Evolutionary conservation across 495 filamentous ascomycete species (phyloP).

Genomic region (Aspergillus egyptiacus): DNA sequence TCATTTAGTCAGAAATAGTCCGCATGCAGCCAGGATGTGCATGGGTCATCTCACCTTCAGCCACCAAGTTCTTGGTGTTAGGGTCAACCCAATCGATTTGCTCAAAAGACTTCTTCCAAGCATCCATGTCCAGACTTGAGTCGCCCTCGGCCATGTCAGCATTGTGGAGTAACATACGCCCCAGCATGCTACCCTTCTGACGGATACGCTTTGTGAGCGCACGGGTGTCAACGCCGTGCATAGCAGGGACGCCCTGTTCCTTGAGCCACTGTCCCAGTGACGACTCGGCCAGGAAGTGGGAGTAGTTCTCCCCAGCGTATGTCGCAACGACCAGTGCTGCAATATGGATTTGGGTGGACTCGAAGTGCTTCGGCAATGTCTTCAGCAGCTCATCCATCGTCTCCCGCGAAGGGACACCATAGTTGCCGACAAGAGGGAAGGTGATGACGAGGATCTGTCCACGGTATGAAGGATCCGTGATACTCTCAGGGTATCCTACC

Average conservation of each 20-base stretch:
- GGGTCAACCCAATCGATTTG: constrained; percentile 82
- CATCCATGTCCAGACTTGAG: constrained; percentile 34
- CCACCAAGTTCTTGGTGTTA: constrained; percentile 84
- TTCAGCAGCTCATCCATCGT: constrained; percentile 72
- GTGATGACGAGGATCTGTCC: constrained; percentile 90
- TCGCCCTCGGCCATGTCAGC: constrained; percentile 43
- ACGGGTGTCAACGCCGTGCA: constrained; percentile 92
- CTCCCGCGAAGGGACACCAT: constrained; percentile 85
- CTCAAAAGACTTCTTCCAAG: constrained; percentile 68
- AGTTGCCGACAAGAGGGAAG: constrained; percentile 88
- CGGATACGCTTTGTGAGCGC: constrained; percentile 90
- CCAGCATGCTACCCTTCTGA: constrained; percentile 92
- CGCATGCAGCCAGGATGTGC: background rate
- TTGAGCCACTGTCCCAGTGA: constrained; percentile 93
- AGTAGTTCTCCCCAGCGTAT: constrained; percentile 90
- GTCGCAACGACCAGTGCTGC: constrained; percentile 83
- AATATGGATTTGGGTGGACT: constrained; percentile 85
- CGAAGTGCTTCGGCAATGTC: constrained; percentile 85
- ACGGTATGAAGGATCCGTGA: constrained; percentile 89
- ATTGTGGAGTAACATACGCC: constrained; percentile 74
- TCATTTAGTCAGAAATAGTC: constrained; percentile 4
- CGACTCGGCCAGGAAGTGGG: constrained; percentile 82
- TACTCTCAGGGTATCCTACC: constrained; percentile 96
- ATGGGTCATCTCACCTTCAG: constrained; percentile 70
- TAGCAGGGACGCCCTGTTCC: constrained; percentile 91